phyloP scores from a whole-genome alignment of 345 rosid species.

The Gossypium raimondii region DNA sequence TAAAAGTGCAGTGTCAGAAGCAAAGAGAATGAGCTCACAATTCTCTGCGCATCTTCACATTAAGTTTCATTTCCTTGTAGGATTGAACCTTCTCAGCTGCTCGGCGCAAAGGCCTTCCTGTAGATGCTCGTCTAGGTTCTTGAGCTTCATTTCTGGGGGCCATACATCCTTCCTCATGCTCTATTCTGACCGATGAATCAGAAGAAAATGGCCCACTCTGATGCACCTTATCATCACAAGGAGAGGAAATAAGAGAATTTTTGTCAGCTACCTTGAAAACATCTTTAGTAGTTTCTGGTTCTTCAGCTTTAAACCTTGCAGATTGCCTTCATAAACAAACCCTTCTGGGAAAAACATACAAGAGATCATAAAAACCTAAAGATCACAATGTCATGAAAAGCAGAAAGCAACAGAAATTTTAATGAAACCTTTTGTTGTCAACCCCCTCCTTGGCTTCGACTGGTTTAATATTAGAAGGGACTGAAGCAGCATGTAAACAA shows the following conservation, averaged over 20 bases:
- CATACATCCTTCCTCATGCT: conserved; percentile 23
- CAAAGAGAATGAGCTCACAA: conserved; percentile 22
- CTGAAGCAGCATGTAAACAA: conserved; percentile 9
- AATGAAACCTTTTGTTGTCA: conserved; percentile 5
- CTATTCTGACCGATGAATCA: conserved; percentile 4
- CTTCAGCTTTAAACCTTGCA: conserved; percentile 14
- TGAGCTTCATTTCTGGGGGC: conserved; percentile 27
- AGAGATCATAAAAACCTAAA: neutral
- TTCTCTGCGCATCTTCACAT: conserved; percentile 60
- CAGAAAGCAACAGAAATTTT: neutral
- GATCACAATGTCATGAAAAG: neutral
- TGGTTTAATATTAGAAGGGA: conserved; percentile 10
- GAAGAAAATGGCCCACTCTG: conserved; percentile 1
- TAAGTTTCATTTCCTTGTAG: conserved; percentile 67
- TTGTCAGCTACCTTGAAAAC: conserved; percentile 16
- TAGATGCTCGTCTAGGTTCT: conserved; percentile 29
- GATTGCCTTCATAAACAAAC: conserved; percentile 26
- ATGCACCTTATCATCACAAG: neutral
- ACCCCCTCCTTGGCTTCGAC: neutral
- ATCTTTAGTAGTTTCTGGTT: conserved; percentile 13
- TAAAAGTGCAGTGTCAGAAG: neutral
- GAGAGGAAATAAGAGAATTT: conserved; percentile 29
- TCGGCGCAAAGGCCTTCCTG: conserved; percentile 52
- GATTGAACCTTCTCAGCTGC: conserved; percentile 60
- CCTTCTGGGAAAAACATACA: conserved; percentile 9